Conservation (phyloP, 768 basidiomycete genomes). For the Lactarius trivialis region DNA sequence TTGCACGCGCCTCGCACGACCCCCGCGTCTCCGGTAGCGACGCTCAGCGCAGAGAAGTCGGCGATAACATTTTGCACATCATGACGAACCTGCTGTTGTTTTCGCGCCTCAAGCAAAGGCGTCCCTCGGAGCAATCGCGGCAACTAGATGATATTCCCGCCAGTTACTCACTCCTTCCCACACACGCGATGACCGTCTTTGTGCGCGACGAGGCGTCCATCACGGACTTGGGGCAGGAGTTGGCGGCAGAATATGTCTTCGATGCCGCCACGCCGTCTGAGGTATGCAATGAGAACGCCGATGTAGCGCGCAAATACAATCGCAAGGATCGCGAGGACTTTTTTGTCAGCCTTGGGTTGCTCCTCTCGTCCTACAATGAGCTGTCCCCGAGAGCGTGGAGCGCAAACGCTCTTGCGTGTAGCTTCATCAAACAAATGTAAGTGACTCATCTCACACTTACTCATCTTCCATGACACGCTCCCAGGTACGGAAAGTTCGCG, state of each 20-base stretch:
- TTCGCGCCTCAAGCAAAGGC: conserved; percentile 46
- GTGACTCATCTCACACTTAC: conserved; percentile 6
- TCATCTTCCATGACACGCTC: not conserved
- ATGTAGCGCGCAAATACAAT: conserved; percentile 11
- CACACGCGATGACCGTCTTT: conserved; percentile 28
- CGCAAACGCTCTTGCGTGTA: conserved; percentile 11
- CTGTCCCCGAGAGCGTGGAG: conserved; percentile 12
- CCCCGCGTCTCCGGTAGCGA: conserved; percentile 35
- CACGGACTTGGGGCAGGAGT: conserved; percentile 16
- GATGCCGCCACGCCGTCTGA: conserved; percentile 12
- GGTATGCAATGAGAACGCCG: conserved; percentile 18
- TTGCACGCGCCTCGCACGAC: conserved; percentile 58
- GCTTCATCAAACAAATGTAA: conserved; percentile 27
- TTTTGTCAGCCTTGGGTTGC: conserved; percentile 19
- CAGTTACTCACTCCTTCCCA: conserved; percentile 49
- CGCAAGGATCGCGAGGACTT: conserved; percentile 22
- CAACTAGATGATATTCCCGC: conserved; percentile 42
- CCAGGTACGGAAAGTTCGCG: conserved; percentile 40
- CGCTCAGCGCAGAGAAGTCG: conserved; percentile 41
- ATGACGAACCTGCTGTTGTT: conserved; percentile 72
- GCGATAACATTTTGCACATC: conserved; percentile 58
- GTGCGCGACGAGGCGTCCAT: conserved; percentile 22
- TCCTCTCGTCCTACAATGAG: conserved; percentile 9
- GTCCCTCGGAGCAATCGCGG: conserved; percentile 38
- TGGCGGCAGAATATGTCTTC: conserved; percentile 21